phyloP scores from a whole-genome alignment of 768 basidiomycete genomes.

The Collybiopsis confluens region DNA sequence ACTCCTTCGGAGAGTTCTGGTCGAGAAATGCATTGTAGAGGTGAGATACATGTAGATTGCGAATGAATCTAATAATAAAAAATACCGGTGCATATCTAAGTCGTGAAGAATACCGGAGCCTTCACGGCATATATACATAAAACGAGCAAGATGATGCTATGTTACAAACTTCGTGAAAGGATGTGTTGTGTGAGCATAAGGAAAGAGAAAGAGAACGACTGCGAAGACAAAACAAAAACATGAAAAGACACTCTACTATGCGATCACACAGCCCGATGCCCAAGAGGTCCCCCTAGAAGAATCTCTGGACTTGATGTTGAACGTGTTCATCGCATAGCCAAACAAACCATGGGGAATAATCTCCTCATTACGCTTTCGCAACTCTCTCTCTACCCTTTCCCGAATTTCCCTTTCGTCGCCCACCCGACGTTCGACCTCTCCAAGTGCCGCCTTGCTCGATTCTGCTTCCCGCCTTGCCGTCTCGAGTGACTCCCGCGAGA shows the following conservation, averaged over 20 bases:
- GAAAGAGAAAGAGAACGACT: background rate
- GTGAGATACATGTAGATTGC: too few species aligned
- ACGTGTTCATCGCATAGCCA: conserved; percentile 1
- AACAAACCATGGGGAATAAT: conserved; percentile 1
- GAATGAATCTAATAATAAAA: too few species aligned
- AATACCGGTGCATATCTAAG: too few species aligned
- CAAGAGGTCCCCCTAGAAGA: background rate
- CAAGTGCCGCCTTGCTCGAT: background rate
- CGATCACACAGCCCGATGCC: conserved; percentile 1
- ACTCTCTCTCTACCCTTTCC: conserved; percentile 4
- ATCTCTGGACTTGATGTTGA: conserved; percentile 1
- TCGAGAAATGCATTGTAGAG: too few species aligned
- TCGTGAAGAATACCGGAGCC: too few species aligned
- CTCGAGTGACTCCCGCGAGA: background rate
- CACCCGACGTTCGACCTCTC: background rate
- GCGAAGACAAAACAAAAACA: background rate
- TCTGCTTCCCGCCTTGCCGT: background rate
- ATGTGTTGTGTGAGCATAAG: too few species aligned
- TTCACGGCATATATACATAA: too few species aligned
- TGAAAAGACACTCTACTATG: background rate
- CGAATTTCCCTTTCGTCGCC: background rate
- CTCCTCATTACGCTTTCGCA: conserved; percentile 1
- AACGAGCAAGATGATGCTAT: too few species aligned
- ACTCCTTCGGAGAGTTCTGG: too few species aligned
- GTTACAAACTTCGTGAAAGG: too few species aligned